These are phyloP conservation scores for Petasospora fabianii DNA, from an alignment of 1,139 yeast species.

Conservation along the genomic window DNA sequence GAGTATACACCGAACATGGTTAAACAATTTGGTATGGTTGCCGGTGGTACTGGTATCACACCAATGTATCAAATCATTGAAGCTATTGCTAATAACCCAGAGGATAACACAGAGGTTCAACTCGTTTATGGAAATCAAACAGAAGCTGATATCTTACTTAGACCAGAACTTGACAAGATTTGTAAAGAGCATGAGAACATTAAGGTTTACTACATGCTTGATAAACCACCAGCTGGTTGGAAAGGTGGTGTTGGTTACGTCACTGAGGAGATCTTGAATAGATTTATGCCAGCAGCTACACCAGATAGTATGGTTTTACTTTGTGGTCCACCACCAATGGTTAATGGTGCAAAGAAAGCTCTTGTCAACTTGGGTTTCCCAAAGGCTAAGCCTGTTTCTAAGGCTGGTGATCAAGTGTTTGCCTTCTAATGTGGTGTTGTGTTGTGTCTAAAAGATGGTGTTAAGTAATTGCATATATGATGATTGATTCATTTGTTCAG, in stretches of 20 bases:
- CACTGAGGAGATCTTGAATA: slow-evolving; percentile 68
- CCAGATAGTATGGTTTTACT: slow-evolving; percentile 66
- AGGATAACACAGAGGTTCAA: slow-evolving; percentile 69
- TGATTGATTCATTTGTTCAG: too few species aligned
- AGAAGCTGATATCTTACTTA: slow-evolving; percentile 74
- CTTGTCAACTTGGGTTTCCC: slow-evolving; percentile 80
- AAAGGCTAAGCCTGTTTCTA: slow-evolving; percentile 88
- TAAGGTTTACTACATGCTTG: slow-evolving; percentile 70
- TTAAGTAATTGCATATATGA: too few species aligned
- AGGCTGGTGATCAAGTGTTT: slow-evolving; percentile 90
- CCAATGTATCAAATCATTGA: slow-evolving; percentile 90
- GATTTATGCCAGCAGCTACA: slow-evolving; percentile 61
- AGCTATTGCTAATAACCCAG: slow-evolving; percentile 68
- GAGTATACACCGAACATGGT: slow-evolving; percentile 81
- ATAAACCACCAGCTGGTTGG: slow-evolving; percentile 76
- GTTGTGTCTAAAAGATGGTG: too few species aligned
- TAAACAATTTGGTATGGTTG: slow-evolving; percentile 76
- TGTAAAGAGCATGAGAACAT: slow-evolving; percentile 60
- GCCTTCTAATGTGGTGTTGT: slow-evolving; percentile 55
- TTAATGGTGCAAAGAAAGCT: slow-evolving; percentile 74
- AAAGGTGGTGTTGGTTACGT: slow-evolving; percentile 79
- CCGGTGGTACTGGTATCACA: slow-evolving; percentile 95
- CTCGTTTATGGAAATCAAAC: slow-evolving; percentile 78
- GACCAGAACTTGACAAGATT: slow-evolving; percentile 72
- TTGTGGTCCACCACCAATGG: slow-evolving; percentile 96